phyloP scores from a whole-genome alignment of 1,284 basidiomycete genomes.

The Ceratobasidium sp. region DNA sequence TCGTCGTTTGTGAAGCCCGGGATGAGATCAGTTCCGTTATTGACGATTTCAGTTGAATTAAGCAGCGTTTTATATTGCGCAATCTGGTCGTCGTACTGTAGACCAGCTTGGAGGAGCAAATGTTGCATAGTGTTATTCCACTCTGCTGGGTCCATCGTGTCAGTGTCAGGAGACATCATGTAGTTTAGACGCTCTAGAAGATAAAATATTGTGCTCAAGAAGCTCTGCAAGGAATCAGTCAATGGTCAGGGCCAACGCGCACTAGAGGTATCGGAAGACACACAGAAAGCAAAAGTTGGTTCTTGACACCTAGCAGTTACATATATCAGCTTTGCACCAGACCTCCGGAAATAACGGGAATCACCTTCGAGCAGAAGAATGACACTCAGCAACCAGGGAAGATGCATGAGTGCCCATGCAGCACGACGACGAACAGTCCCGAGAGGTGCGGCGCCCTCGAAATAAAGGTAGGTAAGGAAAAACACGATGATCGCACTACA shows the following conservation, averaged over 20 bases:
- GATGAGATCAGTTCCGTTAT: neutral
- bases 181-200: neutral
- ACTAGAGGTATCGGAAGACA: neutral
- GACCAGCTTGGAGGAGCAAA: conserved; percentile 3
- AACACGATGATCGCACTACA: conserved; percentile 32
- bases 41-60: neutral
- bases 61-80: neutral
- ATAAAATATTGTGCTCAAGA: neutral
- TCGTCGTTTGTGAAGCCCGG: neutral
- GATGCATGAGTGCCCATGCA: conserved; percentile 28
- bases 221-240: neutral
- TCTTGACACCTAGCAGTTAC: conserved; percentile 26
- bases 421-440: conserved; percentile 31
- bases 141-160: neutral
- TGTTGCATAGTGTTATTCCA: neutral
- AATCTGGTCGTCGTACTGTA: neutral
- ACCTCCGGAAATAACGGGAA: neutral
- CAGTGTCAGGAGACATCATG: neutral
- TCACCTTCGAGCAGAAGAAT: conserved; percentile 32
- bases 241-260: no score
- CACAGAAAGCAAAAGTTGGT: conserved; percentile 39
- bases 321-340: neutral
- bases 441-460: conserved; percentile 38
- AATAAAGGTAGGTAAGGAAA: conserved; percentile 35
- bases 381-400: conserved; percentile 32